phyloP scores from a whole-genome alignment of 2,329 filamentous ascomycete genomes.

The Talaromyces sp. region DNA sequence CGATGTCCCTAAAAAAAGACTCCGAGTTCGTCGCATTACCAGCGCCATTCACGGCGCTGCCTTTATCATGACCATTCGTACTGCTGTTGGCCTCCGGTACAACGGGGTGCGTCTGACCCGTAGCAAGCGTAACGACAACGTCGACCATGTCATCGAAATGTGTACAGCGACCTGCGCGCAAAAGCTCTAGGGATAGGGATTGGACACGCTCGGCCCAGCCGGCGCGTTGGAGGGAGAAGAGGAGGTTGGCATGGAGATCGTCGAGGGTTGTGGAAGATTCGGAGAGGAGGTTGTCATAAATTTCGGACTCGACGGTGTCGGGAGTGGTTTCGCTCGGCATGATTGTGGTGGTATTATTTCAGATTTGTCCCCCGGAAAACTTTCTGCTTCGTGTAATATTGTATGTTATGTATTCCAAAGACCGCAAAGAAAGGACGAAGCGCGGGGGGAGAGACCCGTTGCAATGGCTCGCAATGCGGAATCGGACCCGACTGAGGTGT shows the following conservation, averaged over 20 bases:
- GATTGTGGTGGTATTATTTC: not conserved
- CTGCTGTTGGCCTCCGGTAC: slow-evolving; percentile 16
- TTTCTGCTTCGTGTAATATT: not conserved
- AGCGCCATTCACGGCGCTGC: slow-evolving; percentile 23
- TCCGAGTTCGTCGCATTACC: slow-evolving; percentile 17
- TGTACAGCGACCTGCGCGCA: slow-evolving; percentile 56
- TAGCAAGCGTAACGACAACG: slow-evolving; percentile 50
- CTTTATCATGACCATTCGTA: slow-evolving; percentile 20
- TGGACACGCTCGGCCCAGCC: slow-evolving; percentile 59
- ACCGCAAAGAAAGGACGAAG: not conserved
- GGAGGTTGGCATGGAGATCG: slow-evolving; percentile 54
- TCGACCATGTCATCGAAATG: slow-evolving; percentile 57
- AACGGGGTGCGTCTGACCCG: slow-evolving; percentile 32
- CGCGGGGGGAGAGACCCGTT: not conserved
- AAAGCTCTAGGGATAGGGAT: slow-evolving; percentile 53
- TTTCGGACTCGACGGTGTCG: slow-evolving; percentile 16
- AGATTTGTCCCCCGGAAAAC: not conserved
- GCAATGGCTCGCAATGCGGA: not conserved
- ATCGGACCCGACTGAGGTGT: not conserved
- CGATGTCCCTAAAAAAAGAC: slow-evolving; percentile 37
- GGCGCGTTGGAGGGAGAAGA: slow-evolving; percentile 54
- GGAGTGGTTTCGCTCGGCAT: slow-evolving; percentile 17
- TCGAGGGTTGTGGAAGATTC: slow-evolving; percentile 18
- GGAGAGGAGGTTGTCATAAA: slow-evolving; percentile 15
- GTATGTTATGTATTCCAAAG: not conserved